phyloP scores from a whole-genome alignment of 345 rosid species.

The Stellera chamaejasme region DNA sequence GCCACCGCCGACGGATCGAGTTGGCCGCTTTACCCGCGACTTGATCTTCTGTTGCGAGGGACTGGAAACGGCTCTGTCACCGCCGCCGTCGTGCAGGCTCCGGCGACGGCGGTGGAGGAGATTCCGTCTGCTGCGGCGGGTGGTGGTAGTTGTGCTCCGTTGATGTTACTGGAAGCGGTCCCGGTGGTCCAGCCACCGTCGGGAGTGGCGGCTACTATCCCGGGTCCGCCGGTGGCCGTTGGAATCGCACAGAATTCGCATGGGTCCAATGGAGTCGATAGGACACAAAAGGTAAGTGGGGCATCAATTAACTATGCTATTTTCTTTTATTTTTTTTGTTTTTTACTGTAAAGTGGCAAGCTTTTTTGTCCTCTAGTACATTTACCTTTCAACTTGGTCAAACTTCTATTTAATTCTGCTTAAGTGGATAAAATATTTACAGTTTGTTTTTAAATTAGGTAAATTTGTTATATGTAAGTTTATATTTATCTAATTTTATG shows the following conservation, averaged over 20 bases:
- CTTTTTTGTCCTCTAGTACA: too few relatives aligned
- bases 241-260: constrained; percentile 42
- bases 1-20: constrained; percentile 66
- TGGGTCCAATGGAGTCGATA: constrained; percentile 68
- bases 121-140: constrained; percentile 3
- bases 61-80: background rate
- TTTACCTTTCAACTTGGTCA: too few relatives aligned
- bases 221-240: constrained; percentile 15
- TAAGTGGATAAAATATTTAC: too few relatives aligned
- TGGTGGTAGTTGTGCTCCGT: constrained; percentile 24
- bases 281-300: constrained; percentile 42
- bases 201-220: constrained; percentile 18
- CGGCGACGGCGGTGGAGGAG: constrained; percentile 17
- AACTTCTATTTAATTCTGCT: background rate
- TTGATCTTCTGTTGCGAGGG: constrained; percentile 78
- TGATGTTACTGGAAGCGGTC: constrained; percentile 37
- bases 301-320: background rate
- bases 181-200: constrained; percentile 18
- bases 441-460: too few relatives aligned
- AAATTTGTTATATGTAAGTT: too few relatives aligned
- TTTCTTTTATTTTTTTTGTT: background rate
- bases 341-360: too few relatives aligned
- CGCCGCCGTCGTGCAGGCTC: constrained; percentile 9
- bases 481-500: too few relatives aligned
- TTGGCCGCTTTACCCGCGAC: constrained; percentile 87